A percentile compares a stretch with the other conserved stretches of the same genome.
Evolutionary conservation across 2,329 filamentous ascomycete species (phyloP).

Genomic region (Berkeleyomyces basicola): DNA sequence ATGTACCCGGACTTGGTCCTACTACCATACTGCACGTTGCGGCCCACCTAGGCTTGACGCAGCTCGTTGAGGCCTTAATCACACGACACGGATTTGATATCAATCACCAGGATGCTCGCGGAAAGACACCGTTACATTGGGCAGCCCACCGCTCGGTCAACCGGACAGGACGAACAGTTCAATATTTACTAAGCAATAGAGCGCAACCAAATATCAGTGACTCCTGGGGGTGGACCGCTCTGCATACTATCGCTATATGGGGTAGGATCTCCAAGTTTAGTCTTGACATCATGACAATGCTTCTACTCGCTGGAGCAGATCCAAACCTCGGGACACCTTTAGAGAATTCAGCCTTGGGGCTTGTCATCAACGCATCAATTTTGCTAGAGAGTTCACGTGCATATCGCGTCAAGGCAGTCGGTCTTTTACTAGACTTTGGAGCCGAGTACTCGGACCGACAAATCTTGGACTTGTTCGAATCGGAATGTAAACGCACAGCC

Average conservation of each 20-base stretch:
- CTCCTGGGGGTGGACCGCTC: conserved; percentile 2
- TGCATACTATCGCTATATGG: conserved; percentile 3
- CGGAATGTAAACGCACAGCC: neutral
- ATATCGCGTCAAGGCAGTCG: conserved; percentile 1
- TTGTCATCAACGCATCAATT: conserved; percentile 4
- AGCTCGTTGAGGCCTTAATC: conserved; percentile 6
- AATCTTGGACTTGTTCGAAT: conserved; percentile 4
- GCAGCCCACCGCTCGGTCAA: conserved; percentile 3
- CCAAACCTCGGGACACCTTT: conserved; percentile 1
- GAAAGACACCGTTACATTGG: conserved; percentile 7
- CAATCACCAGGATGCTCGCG: neutral
- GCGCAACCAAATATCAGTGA: conserved; percentile 7
- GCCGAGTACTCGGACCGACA: neutral
- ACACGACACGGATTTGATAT: conserved; percentile 5
- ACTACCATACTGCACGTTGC: conserved; percentile 5
- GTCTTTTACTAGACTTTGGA: conserved; percentile 7
- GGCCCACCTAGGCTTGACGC: conserved; percentile 1
- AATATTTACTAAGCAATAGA: conserved; percentile 4
- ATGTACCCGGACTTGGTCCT: neutral
- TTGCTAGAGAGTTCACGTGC: neutral
- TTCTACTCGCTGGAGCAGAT: conserved; percentile 7
- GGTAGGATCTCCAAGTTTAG: neutral
- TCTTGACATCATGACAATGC: neutral
- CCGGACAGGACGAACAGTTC: conserved; percentile 5
- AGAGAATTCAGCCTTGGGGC: neutral